Evolutionary conservation across 2,329 filamentous ascomycete genomes (phyloP), one percentile per base, ranked within the genome.

Genomic region (Curvularia eragrostidis): DNA sequence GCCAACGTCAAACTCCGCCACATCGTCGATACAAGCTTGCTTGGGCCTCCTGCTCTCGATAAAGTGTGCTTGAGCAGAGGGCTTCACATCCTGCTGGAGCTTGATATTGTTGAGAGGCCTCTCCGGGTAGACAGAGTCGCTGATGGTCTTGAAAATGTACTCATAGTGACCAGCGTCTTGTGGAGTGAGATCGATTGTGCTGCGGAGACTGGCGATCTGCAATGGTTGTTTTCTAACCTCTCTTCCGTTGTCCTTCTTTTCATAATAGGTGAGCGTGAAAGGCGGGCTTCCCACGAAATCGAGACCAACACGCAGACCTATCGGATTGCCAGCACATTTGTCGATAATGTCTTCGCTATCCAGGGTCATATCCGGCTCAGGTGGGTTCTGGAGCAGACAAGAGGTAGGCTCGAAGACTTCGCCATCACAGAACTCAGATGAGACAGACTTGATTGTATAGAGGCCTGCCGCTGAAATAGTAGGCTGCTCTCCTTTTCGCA

Each of bases 361-460:
- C 48, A 99, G 81, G 4, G 86, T 82, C 56, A 99, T 76, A 54
- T 89, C 87, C 9, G 95, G 95, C 77, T 97, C 89, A 0, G 95
- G 89, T 5, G 95, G 95, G 65, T 98, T 99, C 64, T 96, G 84
- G 52, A 99, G 81, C 57, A 97, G 83, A 75, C 94, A 98, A n/a
- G 93, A 95, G 2, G 94, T 91, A 26, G 95, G 95, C 75, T 99
- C 95, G 63, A 94, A 84, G 4, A 99, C 88, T 67, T 98, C 93
- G 44, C 95, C 95, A 32, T 87, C 83, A 72, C 95, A 99, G 59
- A 87, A 90, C 23, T 90, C 88, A 54, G 91, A 96, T 1, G 88
- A 87, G 7, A 98, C 86, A 13, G 90, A 87, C 63, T 87, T 89
- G 56, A 99, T 78, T 1, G 90, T 94, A 78, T 99, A 99, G 24